A percentile compares a stretch with the other conserved stretches of the same genome.
Conservation (phyloP, 129 eudicot genomes). For the Artemisia annua region DNA sequence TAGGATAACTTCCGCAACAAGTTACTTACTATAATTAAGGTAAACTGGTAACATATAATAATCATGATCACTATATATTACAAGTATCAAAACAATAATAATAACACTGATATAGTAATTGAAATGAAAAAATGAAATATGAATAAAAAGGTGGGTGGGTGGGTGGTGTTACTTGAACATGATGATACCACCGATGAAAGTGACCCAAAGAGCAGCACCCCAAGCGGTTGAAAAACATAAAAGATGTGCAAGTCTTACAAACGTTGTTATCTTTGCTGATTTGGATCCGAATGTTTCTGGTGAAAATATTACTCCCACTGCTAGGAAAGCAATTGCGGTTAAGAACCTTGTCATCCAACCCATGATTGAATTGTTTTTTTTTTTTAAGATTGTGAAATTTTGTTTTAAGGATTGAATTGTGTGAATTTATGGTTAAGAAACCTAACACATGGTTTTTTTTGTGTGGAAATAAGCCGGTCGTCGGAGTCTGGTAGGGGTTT, state of each 20-base stretch:
- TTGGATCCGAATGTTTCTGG: slow-evolving; percentile 86
- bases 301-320: slow-evolving; percentile 77
- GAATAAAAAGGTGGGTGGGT: no score
- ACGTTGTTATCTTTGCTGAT: slow-evolving; percentile 49
- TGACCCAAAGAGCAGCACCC: slow-evolving; percentile 99
- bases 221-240: slow-evolving; percentile 92
- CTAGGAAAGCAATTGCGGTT: slow-evolving; percentile 72
- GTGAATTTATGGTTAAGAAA: slow-evolving; percentile 18
- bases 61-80: background rate
- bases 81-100: background rate
- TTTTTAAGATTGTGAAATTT: slow-evolving; percentile 6
- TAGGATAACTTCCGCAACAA: no score
- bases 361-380: slow-evolving; percentile 45
- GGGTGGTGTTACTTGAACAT: slow-evolving; percentile 99
- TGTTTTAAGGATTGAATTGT: background rate
- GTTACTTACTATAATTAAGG: no score
- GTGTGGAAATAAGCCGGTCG: background rate
- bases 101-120: background rate
- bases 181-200: slow-evolving; percentile 98
- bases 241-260: slow-evolving; percentile 74
- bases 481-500: background rate
- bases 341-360: slow-evolving; percentile 80
- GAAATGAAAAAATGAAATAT: background rate
- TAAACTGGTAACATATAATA: background rate
- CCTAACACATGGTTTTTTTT: background rate